phyloP scores from a whole-genome alignment of 495 filamentous ascomycete genomes.

The Hypoxylon fragiforme region DNA sequence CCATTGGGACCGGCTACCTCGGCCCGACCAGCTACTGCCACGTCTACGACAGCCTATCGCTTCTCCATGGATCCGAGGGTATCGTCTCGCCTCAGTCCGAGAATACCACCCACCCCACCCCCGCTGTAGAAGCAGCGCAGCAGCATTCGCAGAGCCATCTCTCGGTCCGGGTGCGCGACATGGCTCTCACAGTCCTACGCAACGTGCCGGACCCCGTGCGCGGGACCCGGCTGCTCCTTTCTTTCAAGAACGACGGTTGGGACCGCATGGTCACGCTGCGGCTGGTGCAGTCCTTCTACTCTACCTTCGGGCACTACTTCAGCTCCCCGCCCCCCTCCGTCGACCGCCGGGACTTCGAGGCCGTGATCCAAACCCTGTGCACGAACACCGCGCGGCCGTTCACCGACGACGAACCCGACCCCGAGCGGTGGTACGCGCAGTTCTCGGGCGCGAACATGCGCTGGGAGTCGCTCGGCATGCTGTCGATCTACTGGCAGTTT shows the following conservation, averaged over 20 bases:
- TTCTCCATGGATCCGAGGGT: slow-evolving; percentile 14
- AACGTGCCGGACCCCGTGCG: slow-evolving; percentile 44
- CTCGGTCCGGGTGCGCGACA: slow-evolving; percentile 30
- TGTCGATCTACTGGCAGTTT: slow-evolving; percentile 53
- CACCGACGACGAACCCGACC: slow-evolving; percentile 41
- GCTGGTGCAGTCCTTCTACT: slow-evolving; percentile 16
- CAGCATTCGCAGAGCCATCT: slow-evolving; percentile 1
- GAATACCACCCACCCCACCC: slow-evolving; percentile 25
- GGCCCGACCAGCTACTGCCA: slow-evolving; percentile 57
- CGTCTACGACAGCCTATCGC: slow-evolving; percentile 46
- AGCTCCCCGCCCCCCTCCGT: no score
- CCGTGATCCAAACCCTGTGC: slow-evolving; percentile 28
- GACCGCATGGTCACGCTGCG: slow-evolving; percentile 15
- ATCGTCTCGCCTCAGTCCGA: slow-evolving; percentile 37
- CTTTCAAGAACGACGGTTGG: slow-evolving; percentile 28
- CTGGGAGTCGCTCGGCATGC: slow-evolving; percentile 62
- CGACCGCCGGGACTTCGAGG: slow-evolving; percentile 29
- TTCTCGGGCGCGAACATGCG: slow-evolving; percentile 58
- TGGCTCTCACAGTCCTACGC: slow-evolving; percentile 48
- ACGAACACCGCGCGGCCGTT: slow-evolving; percentile 30
- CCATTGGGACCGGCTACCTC: slow-evolving; percentile 49
- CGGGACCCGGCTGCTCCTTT: slow-evolving; percentile 38
- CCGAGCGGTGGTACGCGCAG: slow-evolving; percentile 35
- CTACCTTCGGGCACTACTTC: slow-evolving; percentile 28
- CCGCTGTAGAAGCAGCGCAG: no score